Evolutionary conservation across 2,329 filamentous ascomycete species (phyloP).

Genomic region (Scedosporium boydii): DNA sequence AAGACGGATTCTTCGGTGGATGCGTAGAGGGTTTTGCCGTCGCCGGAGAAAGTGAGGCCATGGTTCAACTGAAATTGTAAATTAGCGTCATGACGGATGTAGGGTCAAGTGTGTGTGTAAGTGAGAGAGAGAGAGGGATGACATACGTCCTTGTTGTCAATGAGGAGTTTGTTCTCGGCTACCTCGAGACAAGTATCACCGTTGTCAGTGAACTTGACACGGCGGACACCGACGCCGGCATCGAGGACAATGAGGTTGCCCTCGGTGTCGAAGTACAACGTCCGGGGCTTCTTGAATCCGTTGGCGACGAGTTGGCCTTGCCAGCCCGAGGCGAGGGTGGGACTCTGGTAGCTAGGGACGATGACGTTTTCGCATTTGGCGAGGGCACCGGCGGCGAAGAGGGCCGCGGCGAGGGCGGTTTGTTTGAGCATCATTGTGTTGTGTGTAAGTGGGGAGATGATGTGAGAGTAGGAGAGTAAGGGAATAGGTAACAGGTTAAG

Average conservation of each 20-base stretch:
- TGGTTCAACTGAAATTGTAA: slow-evolving; percentile 37
- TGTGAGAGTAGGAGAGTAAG: not conserved
- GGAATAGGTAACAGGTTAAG: no score
- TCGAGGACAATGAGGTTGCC: slow-evolving; percentile 38
- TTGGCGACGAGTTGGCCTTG: slow-evolving; percentile 31
- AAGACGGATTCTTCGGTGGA: slow-evolving; percentile 51
- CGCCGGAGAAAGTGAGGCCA: slow-evolving; percentile 41
- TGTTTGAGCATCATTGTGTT: not conserved
- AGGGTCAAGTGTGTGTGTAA: no score
- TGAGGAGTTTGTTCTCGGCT: slow-evolving; percentile 22
- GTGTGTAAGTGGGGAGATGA: not conserved
- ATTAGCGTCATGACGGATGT: no score
- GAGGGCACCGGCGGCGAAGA: slow-evolving; percentile 5
- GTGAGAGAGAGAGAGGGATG: not conserved
- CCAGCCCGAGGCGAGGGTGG: slow-evolving; percentile 32
- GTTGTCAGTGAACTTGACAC: slow-evolving; percentile 29
- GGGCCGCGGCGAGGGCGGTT: slow-evolving; percentile 1
- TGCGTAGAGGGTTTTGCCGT: slow-evolving; percentile 45
- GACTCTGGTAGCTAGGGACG: slow-evolving; percentile 23
- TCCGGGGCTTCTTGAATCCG: slow-evolving; percentile 30
- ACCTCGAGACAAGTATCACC: slow-evolving; percentile 32
- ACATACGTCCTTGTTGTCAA: slow-evolving; percentile 26
- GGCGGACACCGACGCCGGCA: slow-evolving; percentile 29
- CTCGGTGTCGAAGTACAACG: slow-evolving; percentile 33
- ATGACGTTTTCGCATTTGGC: slow-evolving; percentile 24